phyloP scores from a whole-genome alignment of 306 rosid species.

The Clitoria ternatea region DNA sequence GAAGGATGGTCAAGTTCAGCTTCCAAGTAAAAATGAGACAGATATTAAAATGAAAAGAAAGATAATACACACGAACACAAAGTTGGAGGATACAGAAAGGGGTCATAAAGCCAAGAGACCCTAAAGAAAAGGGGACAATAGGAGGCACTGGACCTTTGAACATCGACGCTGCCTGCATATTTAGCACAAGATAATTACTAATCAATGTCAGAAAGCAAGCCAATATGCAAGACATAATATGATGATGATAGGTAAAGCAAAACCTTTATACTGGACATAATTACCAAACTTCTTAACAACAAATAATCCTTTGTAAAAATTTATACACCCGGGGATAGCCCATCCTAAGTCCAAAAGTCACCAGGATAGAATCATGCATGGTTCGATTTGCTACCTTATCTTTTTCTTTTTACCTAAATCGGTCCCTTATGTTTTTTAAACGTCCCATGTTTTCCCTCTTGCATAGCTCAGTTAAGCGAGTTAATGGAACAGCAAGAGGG shows the following conservation, averaged over 20 bases:
- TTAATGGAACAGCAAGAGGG: too few relatives aligned
- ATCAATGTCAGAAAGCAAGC: constrained; percentile 10
- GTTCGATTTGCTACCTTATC: too few relatives aligned
- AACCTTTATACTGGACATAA: background rate
- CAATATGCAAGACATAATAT: background rate
- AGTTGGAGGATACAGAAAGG: constrained; percentile 85
- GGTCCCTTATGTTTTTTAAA: too few relatives aligned
- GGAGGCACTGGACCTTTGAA: constrained; percentile 99
- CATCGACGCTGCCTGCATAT: constrained; percentile 93
- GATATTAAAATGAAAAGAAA: background rate
- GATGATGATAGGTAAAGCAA: constrained; percentile 8
- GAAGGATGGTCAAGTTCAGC: constrained; percentile 59
- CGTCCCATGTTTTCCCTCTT: too few relatives aligned
- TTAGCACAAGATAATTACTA: constrained; percentile 2
- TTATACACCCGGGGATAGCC: background rate
- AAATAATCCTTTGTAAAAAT: background rate
- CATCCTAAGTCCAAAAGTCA: constrained; percentile 2
- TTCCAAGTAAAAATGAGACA: constrained; percentile 16
- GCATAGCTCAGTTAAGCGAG: too few relatives aligned
- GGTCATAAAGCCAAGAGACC: constrained; percentile 96
- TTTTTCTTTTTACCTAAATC: too few relatives aligned
- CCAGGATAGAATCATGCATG: too few relatives aligned
- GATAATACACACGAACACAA: background rate
- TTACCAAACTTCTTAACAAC: constrained; percentile 9
- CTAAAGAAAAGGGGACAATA: constrained; percentile 88